These are phyloP conservation scores for Xerophyta viscosa DNA, from an alignment of 106 monocot species.

Conservation along the genomic window DNA sequence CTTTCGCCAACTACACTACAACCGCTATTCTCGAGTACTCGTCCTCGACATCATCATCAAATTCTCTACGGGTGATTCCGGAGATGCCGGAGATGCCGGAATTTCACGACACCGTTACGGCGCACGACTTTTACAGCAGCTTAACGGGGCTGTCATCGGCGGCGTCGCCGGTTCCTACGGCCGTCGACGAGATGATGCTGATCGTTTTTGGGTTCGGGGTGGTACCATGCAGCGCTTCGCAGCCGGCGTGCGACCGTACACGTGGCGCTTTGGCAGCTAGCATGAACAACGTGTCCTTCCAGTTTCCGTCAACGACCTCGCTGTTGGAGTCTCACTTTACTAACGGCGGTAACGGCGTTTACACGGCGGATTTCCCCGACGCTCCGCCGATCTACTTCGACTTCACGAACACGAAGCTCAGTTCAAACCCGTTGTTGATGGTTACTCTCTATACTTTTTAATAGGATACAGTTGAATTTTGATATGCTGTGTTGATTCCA, in stretches of 20 bases:
- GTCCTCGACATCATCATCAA: background rate
- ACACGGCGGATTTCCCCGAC: constrained; percentile 14
- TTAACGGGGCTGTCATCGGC: constrained; percentile 3
- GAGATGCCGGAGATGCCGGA: constrained; percentile 8
- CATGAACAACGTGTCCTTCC: constrained; percentile 13
- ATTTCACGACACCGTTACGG: constrained; percentile 9
- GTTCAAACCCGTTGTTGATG: background rate
- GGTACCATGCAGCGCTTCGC: background rate
- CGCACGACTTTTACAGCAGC: constrained; percentile 10
- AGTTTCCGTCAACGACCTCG: constrained; percentile 7
- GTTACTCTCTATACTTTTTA: no score
- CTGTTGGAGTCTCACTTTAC: constrained; percentile 12
- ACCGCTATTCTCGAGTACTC: background rate
- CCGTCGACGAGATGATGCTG: constrained; percentile 13
- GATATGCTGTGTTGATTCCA: no score
- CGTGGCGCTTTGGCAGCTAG: background rate
- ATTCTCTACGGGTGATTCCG: no score
- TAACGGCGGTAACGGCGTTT: background rate
- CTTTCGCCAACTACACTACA: constrained; percentile 8
- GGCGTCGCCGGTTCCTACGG: constrained; percentile 1
- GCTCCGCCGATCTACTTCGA: constrained; percentile 11
- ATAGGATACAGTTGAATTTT: no score
- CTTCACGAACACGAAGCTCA: constrained; percentile 1
- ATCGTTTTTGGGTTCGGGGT: constrained; percentile 7
- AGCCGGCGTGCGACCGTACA: background rate